Percentiles rank a stretch among this genome's conserved stretches.
Evolutionary conservation across 139 green algal species (phyloP).

Genomic region (Micractinium sp.): DNA sequence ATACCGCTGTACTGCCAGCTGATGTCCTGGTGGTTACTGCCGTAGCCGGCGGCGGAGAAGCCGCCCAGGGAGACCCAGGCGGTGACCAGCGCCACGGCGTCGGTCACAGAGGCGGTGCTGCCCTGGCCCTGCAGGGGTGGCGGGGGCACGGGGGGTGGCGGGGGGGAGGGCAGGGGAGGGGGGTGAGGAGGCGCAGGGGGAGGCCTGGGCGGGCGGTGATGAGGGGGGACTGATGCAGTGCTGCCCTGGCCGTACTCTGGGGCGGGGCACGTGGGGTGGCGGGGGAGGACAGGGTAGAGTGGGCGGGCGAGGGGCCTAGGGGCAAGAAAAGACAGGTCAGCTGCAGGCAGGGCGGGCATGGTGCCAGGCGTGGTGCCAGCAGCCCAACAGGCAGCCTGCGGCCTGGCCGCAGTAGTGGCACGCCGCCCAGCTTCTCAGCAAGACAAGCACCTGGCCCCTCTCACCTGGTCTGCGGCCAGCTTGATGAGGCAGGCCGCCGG

Average conservation of each 20-base stretch:
- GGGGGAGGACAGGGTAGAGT: neutral
- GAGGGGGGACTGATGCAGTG: constrained; percentile 31
- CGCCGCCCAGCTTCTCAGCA: too few relatives aligned
- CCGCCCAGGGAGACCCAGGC: constrained; percentile 32
- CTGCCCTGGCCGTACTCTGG: neutral
- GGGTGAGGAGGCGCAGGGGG: too few relatives aligned
- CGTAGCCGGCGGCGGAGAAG: constrained; percentile 67
- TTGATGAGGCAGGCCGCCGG: constrained; percentile 71
- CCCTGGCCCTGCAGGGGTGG: neutral
- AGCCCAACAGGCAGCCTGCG: too few relatives aligned
- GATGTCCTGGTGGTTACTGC: constrained; percentile 86
- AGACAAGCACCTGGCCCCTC: too few relatives aligned
- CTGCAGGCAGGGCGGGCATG: too few relatives aligned
- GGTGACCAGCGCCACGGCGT: constrained; percentile 50
- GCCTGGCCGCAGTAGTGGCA: too few relatives aligned
- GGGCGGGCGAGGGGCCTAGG: too few relatives aligned
- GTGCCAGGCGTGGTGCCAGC: too few relatives aligned
- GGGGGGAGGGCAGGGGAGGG: neutral
- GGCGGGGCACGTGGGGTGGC: neutral
- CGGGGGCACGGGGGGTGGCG: neutral
- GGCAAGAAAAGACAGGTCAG: too few relatives aligned
- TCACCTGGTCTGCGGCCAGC: constrained; percentile 49
- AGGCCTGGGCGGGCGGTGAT: too few relatives aligned
- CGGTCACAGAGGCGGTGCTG: constrained; percentile 23
- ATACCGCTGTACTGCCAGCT: constrained; percentile 64